Conservation (phyloP, 2,329 filamentous ascomycete species). For the Beauveria pseudobassiana region DNA sequence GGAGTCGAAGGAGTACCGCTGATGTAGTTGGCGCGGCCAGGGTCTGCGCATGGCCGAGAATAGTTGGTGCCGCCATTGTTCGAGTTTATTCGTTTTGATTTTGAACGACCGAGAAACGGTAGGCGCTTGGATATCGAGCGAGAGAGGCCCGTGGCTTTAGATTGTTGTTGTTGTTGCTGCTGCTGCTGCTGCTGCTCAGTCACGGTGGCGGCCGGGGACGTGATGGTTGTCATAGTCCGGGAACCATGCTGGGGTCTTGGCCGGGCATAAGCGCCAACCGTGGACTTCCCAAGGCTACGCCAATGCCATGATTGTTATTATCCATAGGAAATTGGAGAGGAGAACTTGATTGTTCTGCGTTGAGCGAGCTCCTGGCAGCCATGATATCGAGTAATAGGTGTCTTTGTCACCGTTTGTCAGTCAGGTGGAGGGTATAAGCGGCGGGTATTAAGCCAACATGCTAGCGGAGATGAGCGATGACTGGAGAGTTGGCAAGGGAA, state of each 20-base stretch:
- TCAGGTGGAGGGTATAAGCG: background rate
- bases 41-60: background rate
- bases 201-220: background rate
- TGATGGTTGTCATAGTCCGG: slow-evolving; percentile 14
- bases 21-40: background rate
- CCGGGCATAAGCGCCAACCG: slow-evolving; percentile 28
- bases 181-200: background rate
- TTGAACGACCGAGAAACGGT: slow-evolving; percentile 7
- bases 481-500: background rate
- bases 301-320: slow-evolving; percentile 44
- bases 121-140: slow-evolving; percentile 13
- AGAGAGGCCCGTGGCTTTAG: slow-evolving; percentile 3
- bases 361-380: background rate
- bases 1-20: background rate
- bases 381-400: background rate
- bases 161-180: background rate
- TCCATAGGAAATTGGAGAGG: background rate
- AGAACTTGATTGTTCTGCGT: background rate
- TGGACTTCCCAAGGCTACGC: slow-evolving; percentile 69
- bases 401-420: background rate
- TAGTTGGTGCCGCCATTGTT: background rate
- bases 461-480: background rate
- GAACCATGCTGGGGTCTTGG: slow-evolving; percentile 15
- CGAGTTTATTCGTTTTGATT: background rate
- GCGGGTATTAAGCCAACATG: background rate